These are phyloP conservation scores for Vigna nakashimae DNA, from an alignment of 306 rosid genomes.

Conservation along the genomic window DNA sequence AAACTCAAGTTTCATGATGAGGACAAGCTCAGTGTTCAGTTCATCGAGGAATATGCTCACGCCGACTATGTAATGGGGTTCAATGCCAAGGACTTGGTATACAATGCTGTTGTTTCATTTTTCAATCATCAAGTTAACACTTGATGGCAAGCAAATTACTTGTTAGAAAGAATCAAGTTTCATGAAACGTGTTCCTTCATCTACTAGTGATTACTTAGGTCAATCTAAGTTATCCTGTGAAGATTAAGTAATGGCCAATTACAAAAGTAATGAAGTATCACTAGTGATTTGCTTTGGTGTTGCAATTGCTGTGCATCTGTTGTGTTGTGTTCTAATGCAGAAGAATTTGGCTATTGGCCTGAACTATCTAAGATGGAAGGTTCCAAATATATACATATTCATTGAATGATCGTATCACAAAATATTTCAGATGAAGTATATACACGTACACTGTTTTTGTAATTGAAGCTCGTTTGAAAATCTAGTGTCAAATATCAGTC, in stretches of 20 bases:
- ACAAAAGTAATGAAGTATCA: slow-evolving; percentile 7
- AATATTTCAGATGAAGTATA: slow-evolving; percentile 7
- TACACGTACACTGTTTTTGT: background rate
- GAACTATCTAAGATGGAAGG: background rate
- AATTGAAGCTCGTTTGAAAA: background rate
- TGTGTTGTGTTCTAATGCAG: background rate
- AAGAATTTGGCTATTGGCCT: background rate
- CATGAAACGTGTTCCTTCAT: background rate
- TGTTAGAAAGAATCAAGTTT: slow-evolving; percentile 12
- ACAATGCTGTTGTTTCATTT: slow-evolving; percentile 60
- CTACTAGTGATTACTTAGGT: slow-evolving; percentile 8
- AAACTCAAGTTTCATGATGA: slow-evolving; percentile 63
- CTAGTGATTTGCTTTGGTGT: background rate
- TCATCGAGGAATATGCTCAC: slow-evolving; percentile 73
- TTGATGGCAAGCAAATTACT: slow-evolving; percentile 17
- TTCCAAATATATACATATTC: background rate
- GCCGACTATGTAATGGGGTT: slow-evolving; percentile 77
- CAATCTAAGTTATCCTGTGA: slow-evolving; percentile 24
- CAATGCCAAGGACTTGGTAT: slow-evolving; percentile 77
- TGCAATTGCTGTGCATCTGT: background rate
- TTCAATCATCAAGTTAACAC: slow-evolving; percentile 53
- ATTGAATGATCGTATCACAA: background rate
- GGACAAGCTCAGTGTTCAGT: slow-evolving; percentile 67
- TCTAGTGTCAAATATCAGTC: background rate
- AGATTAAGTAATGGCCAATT: slow-evolving; percentile 22